These are phyloP conservation scores for Fomitopsis pinicola DNA, from an alignment of 1,284 basidiomycete genomes.

Conservation along the genomic window DNA sequence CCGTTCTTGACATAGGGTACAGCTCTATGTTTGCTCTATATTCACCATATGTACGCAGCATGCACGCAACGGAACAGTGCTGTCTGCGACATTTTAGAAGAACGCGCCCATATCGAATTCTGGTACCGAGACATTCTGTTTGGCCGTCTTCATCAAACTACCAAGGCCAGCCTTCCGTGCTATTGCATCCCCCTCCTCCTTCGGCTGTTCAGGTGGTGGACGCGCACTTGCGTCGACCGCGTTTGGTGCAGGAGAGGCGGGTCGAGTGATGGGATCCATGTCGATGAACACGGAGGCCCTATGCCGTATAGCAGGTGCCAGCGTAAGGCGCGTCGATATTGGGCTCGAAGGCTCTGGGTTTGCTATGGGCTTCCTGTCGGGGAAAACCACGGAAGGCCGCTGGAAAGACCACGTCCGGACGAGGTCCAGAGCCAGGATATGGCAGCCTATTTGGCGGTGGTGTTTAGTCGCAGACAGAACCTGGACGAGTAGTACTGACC, in stretches of 20 bases:
- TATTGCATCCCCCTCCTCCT: slow-evolving; percentile 51
- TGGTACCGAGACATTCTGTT: slow-evolving; percentile 78
- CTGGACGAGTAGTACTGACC: slow-evolving; percentile 45
- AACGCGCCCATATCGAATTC: slow-evolving; percentile 86
- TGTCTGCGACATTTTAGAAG: slow-evolving; percentile 28
- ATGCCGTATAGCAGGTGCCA: slow-evolving; percentile 50
- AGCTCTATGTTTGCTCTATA: no score
- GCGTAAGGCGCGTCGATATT: slow-evolving; percentile 43
- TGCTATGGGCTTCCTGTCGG: slow-evolving; percentile 20
- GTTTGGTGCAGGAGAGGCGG: slow-evolving; percentile 40
- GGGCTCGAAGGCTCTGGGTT: slow-evolving; percentile 34
- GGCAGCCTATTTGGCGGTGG: slow-evolving; percentile 66
- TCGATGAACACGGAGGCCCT: slow-evolving; percentile 79
- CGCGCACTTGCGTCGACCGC: slow-evolving; percentile 17
- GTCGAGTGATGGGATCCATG: slow-evolving; percentile 71
- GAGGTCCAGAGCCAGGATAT: slow-evolving; percentile 81
- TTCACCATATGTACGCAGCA: not conserved
- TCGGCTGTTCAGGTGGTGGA: slow-evolving; percentile 23
- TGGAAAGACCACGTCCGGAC: slow-evolving; percentile 90
- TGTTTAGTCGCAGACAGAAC: not conserved
- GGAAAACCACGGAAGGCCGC: slow-evolving; percentile 49
- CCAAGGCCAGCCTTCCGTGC: slow-evolving; percentile 74
- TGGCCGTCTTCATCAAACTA: slow-evolving; percentile 83
- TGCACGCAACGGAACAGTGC: not conserved
- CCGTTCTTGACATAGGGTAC: no score